Evolutionary conservation across 1,284 basidiomycete species (phyloP), one percentile per base, ranked within the genome.

Genomic region (Testicularia cyperi): DNA sequence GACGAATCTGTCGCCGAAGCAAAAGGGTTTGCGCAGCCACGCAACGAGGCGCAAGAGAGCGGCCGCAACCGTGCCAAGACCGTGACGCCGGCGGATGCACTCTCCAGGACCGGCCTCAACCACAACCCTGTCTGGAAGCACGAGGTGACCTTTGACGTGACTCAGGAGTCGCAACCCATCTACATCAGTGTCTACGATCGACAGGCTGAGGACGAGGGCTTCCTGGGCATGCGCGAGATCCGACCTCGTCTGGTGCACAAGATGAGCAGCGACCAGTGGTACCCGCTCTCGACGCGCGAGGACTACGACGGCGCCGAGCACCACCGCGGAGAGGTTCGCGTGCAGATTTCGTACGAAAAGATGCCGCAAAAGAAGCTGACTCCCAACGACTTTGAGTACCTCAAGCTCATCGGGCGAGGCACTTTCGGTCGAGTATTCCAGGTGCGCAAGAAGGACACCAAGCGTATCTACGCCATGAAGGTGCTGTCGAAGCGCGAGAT

Each of bases 381-480:
- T 10, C 74, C 77, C 10, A 64, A 70, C 75, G 94, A 98, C 78
- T 99, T 99, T 74, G 95, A 98, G 73, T 96, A 97, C 80, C 85
- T 99, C 75, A 96, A 96, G 78, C 87, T 98, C 64, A 98, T 99
- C 78, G 95, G 95, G 35, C 86, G 91, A 40, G 95, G 95, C 5
- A 98, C 95, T 0, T 99, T 99, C 77, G 95, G 95, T n/a, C 67
- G 76, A 22, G 94, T 99, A 18, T 98, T 97, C 82, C 95, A 99
- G 79, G 94, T 98, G 28, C 88, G 94, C 54, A 98, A 98, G 80
- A 86, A 83, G 77, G 94, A 98, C 80, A 98, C 95, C 32, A 88
- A 90, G 78, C 88, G 95, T 39, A 98, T 99, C 80, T 99, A 97
- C 80, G 95, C 95, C 43, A 98, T 99, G 94, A 99, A 99, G 78